These are phyloP conservation scores for Coemansia sp. DNA, from an alignment of 192 early-diverging fungal genomes.

Conservation along the genomic window DNA sequence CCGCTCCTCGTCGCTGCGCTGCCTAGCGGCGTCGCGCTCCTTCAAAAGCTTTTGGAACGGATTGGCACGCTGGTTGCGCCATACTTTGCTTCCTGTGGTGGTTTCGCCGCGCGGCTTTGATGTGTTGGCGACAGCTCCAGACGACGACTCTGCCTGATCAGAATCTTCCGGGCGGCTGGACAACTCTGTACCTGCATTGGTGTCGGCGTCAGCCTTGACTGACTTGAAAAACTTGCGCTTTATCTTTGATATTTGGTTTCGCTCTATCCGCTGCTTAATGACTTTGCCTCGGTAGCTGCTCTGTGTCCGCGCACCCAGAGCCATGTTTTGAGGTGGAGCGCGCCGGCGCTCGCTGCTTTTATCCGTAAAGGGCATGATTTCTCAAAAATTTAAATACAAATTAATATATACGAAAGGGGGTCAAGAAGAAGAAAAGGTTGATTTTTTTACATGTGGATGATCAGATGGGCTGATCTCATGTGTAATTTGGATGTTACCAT, in stretches of 20 bases:
- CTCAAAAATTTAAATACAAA: background rate
- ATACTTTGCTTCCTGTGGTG: background rate
- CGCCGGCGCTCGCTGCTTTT: constrained; percentile 26
- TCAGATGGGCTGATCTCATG: background rate
- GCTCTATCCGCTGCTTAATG: constrained; percentile 50
- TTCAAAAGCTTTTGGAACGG: constrained; percentile 38
- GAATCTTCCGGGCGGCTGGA: background rate
- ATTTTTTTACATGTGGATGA: background rate
- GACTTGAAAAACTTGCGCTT: constrained; percentile 49
- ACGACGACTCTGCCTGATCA: background rate
- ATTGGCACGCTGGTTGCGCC: constrained; percentile 34
- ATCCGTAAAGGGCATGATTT: constrained; percentile 10
- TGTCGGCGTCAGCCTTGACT: constrained; percentile 22
- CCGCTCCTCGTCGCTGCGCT: constrained; percentile 24
- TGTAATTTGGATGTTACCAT: background rate
- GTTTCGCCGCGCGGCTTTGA: background rate
- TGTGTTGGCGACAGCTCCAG: background rate
- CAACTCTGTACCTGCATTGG: background rate
- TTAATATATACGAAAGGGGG: constrained; percentile 10
- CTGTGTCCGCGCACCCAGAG: constrained; percentile 34
- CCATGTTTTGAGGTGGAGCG: constrained; percentile 18
- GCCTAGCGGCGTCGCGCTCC: constrained; percentile 24
- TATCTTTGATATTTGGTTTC: constrained; percentile 42
- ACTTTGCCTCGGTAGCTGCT: constrained; percentile 38
- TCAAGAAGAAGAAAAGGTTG: constrained; percentile 8